Evolutionary conservation across 2,329 filamentous ascomycete species (phyloP).

Genomic region (Graphilbum ipis-grandicollis): DNA sequence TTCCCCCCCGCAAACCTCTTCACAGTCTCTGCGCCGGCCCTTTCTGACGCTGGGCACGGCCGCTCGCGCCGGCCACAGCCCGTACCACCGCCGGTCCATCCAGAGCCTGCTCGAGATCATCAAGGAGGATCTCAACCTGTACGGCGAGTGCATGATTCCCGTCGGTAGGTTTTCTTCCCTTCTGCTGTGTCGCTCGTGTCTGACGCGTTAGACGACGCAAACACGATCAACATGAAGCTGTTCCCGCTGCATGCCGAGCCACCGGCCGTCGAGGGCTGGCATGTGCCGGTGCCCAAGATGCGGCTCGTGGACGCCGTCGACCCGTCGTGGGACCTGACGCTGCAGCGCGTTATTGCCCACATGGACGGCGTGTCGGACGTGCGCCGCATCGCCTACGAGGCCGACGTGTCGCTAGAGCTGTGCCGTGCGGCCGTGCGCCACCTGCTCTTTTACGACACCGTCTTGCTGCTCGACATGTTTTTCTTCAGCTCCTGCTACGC

Average conservation of each 20-base stretch:
- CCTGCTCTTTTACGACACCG: conserved; percentile 81
- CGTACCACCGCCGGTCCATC: conserved; percentile 41
- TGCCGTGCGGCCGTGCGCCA: conserved; percentile 78
- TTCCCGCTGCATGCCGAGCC: conserved; percentile 71
- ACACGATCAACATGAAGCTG: conserved; percentile 90
- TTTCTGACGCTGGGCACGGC: conserved; percentile 1
- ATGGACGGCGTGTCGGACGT: conserved; percentile 89
- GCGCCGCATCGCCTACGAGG: conserved; percentile 66
- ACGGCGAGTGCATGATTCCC: conserved; percentile 96
- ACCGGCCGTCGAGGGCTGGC: conserved; percentile 65
- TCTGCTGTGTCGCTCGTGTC: neutral
- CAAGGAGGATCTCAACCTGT: conserved; percentile 83
- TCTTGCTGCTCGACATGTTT: conserved; percentile 85
- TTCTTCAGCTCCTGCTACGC: conserved; percentile 88
- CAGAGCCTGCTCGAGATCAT: conserved; percentile 70
- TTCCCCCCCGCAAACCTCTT: neutral
- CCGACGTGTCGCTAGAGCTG: conserved; percentile 73
- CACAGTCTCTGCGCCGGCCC: neutral
- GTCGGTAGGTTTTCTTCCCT: conserved; percentile 43
- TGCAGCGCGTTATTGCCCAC: conserved; percentile 63
- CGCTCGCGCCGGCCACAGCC: conserved; percentile 10
- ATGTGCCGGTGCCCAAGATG: conserved; percentile 68
- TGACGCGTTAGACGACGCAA: conserved; percentile 58
- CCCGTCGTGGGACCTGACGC: conserved; percentile 57
- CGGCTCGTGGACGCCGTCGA: conserved; percentile 47